A percentile compares a stretch with the other conserved stretches of the same genome.
phyloP scores from a whole-genome alignment of 176 grass and related monocot species.

The Phoenix dactylifera region DNA sequence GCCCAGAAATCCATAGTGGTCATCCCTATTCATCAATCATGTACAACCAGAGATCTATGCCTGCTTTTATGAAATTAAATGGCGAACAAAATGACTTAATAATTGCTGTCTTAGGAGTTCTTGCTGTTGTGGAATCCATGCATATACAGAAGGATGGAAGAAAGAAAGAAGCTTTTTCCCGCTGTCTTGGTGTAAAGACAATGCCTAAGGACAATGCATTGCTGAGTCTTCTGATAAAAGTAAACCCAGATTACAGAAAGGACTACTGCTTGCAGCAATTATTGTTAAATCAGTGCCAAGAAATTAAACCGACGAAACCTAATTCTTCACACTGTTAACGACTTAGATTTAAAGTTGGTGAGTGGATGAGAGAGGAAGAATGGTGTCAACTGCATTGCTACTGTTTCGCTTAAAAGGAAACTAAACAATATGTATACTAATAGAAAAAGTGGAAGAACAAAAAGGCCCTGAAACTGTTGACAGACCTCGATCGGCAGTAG shows the following conservation, averaged over 20 bases:
- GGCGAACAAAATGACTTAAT: not conserved
- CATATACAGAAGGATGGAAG: constrained; percentile 6
- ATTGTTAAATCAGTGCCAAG: too few species aligned
- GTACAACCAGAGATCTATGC: not conserved
- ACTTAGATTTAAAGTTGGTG: too few species aligned
- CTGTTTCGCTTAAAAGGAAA: too few species aligned
- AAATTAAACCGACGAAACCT: not conserved
- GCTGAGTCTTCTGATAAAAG: constrained; percentile 10
- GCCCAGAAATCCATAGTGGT: not conserved
- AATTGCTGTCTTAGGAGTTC: not conserved
- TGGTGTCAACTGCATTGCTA: too few species aligned
- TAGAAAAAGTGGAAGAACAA: too few species aligned
- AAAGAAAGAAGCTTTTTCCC: constrained; percentile 14
- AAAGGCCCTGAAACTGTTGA: too few species aligned
- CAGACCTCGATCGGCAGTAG: too few species aligned
- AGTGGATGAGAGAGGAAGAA: too few species aligned
- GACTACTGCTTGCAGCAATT: not conserved
- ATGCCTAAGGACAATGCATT: not conserved
- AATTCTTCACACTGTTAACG: too few species aligned
- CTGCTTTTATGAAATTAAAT: not conserved
- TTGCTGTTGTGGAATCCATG: constrained; percentile 6
- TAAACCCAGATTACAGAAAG: constrained; percentile 11
- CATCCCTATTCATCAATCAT: constrained; percentile 1
- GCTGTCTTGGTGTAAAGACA: constrained; percentile 12
- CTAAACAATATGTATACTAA: too few species aligned